These are phyloP conservation scores for Scheffersomyces illinoinensis DNA, from an alignment of 1,139 yeast genomes.

Conservation along the genomic window DNA sequence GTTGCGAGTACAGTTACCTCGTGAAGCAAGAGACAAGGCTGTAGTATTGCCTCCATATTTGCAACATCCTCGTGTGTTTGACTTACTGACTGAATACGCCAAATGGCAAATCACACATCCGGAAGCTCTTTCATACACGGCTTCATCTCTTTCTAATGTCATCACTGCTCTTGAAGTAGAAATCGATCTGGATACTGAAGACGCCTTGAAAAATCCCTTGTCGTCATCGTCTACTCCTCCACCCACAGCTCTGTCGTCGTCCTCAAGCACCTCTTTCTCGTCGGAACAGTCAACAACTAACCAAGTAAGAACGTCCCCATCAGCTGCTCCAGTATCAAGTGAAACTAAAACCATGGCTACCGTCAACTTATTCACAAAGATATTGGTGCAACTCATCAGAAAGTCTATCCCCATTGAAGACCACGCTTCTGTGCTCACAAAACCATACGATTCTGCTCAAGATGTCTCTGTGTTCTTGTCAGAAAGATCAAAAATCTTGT, in stretches of 20 bases:
- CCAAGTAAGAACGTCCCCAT: constrained; percentile 11
- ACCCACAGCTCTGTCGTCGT: constrained; percentile 3
- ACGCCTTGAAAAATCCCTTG: constrained; percentile 4
- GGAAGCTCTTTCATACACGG: constrained; percentile 55
- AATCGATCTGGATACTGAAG: constrained; percentile 16
- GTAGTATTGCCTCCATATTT: constrained; percentile 72
- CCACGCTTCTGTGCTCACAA: constrained; percentile 58
- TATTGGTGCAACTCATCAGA: constrained; percentile 52
- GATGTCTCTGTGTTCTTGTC: constrained; percentile 68
- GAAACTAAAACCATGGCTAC: constrained; percentile 17
- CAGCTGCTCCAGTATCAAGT: constrained; percentile 1
- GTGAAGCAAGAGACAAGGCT: constrained; percentile 79
- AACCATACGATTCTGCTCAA: constrained; percentile 72
- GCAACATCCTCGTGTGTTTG: constrained; percentile 77
- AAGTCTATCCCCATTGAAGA: constrained; percentile 56
- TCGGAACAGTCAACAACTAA: constrained; percentile 8
- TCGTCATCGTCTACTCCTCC: constrained; percentile 12
- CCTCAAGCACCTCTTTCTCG: constrained; percentile 5
- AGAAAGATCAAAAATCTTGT: constrained; percentile 79
- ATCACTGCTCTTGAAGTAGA: constrained; percentile 63
- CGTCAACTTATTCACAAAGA: constrained; percentile 31
- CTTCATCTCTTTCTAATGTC: constrained; percentile 51
- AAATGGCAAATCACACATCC: constrained; percentile 70
- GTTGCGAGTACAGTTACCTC: constrained; percentile 71
- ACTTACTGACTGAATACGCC: constrained; percentile 68